phyloP scores from a whole-genome alignment of 2,329 filamentous ascomycete species.

The Amylocarpus encephaloides region DNA sequence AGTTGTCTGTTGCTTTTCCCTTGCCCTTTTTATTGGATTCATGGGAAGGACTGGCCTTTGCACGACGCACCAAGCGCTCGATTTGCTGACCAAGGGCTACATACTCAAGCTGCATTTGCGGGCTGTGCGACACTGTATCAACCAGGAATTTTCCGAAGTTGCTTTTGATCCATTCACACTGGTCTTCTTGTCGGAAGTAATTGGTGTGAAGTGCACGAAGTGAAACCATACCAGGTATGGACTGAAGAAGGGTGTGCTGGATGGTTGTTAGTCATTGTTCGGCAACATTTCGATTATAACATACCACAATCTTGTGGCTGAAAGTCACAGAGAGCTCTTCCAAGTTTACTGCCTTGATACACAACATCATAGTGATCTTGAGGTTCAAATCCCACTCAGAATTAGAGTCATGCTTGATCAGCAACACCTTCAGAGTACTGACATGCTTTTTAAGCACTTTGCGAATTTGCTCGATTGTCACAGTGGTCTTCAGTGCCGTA shows the following conservation, averaged over 20 bases:
- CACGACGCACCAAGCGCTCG: conserved; percentile 39
- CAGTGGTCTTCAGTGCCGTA: conserved; percentile 44
- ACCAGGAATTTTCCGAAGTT: conserved; percentile 54
- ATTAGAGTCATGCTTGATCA: conserved; percentile 52
- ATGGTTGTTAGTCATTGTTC: background rate
- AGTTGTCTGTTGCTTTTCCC: conserved; percentile 20
- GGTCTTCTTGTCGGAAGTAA: conserved; percentile 48
- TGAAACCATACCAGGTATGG: conserved; percentile 40
- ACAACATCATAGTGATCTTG: conserved; percentile 49
- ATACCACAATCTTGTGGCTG: conserved; percentile 48
- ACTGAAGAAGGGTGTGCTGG: conserved; percentile 53
- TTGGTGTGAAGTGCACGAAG: conserved; percentile 52
- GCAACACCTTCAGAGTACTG: conserved; percentile 45
- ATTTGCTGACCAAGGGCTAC: conserved; percentile 47
- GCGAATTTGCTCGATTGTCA: conserved; percentile 53
- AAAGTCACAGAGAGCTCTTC: conserved; percentile 52
- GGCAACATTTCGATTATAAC: conserved; percentile 23
- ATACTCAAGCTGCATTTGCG: conserved; percentile 51
- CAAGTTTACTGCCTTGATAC: conserved; percentile 42
- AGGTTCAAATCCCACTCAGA: conserved; percentile 51
- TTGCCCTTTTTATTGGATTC: conserved; percentile 26
- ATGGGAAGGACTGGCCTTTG: conserved; percentile 19
- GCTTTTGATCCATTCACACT: conserved; percentile 48
- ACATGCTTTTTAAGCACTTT: conserved; percentile 54
- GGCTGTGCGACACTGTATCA: conserved; percentile 51